Conservation (phyloP, 1,139 yeast species). For the Pichia sp. region DNA sequence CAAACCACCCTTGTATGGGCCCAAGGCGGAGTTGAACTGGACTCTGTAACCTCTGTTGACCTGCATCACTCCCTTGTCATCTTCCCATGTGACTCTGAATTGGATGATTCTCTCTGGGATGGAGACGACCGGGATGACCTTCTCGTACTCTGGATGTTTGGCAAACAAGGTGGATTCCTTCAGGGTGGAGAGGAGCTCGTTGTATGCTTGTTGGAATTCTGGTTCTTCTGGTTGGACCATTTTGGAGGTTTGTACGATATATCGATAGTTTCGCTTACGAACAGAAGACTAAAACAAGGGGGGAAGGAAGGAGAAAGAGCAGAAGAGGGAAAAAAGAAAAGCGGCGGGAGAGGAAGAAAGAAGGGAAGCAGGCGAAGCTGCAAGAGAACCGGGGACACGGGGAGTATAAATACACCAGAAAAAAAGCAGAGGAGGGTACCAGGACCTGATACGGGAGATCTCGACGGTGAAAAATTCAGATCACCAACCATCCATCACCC, state of each 20-base stretch:
- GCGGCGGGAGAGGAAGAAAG: too few species aligned
- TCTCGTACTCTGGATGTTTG: slow-evolving; percentile 84
- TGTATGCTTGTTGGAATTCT: slow-evolving; percentile 97
- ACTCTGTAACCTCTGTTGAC: slow-evolving; percentile 98
- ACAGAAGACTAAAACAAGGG: too few species aligned
- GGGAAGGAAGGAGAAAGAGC: too few species aligned
- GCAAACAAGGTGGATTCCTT: slow-evolving; percentile 87
- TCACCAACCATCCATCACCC: too few species aligned
- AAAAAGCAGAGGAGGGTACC: background rate
- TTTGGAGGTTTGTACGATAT: slow-evolving; percentile 8
- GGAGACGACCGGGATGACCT: slow-evolving; percentile 84
- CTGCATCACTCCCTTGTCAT: slow-evolving; percentile 85
- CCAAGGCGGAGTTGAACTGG: slow-evolving; percentile 96
- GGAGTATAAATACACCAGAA: background rate
- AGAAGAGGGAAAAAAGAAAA: too few species aligned
- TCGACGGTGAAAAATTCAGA: too few species aligned
- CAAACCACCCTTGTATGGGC: slow-evolving; percentile 99
- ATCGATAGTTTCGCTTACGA: background rate
- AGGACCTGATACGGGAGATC: too few species aligned
- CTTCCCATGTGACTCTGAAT: slow-evolving; percentile 97
- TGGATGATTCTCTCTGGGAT: slow-evolving; percentile 95
- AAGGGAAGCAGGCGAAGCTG: too few species aligned
- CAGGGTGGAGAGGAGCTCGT: slow-evolving; percentile 84
- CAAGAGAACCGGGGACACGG: background rate
- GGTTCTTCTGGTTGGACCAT: slow-evolving; percentile 63